Percentiles rank a stretch among this genome's conserved stretches.
Evolutionary conservation across 306 rosid species (phyloP).

Genomic region (Abrus pulchellus): DNA sequence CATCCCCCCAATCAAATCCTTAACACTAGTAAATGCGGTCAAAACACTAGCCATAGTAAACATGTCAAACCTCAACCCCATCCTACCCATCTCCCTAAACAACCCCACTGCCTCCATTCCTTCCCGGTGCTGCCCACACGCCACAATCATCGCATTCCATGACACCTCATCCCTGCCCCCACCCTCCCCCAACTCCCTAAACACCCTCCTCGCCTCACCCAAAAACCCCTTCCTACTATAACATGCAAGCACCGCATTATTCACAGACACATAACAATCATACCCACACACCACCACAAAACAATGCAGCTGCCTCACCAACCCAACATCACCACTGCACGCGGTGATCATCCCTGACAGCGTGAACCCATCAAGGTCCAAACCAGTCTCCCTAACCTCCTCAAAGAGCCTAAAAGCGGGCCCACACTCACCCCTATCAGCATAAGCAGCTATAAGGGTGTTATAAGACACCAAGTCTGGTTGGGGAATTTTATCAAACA

Average conservation of each 20-base stretch:
- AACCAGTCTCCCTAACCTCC: conserved; percentile 55
- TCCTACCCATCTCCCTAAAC: conserved; percentile 72
- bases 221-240: conserved; percentile 66
- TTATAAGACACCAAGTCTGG: conserved; percentile 59
- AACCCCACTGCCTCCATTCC: conserved; percentile 66
- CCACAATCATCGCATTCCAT: conserved; percentile 84
- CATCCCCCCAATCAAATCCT: conserved; percentile 76
- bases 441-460: conserved; percentile 68
- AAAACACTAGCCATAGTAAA: conserved; percentile 88
- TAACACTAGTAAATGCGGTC: conserved; percentile 72
- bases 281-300: conserved; percentile 59
- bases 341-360: conserved; percentile 59
- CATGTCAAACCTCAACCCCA: conserved; percentile 70
- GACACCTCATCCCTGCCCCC: conserved; percentile 75
- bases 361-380: conserved; percentile 75
- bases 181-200: conserved; percentile 61
- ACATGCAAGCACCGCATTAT: conserved; percentile 62
- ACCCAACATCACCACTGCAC: conserved; percentile 49
- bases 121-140: conserved; percentile 72
- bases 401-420: conserved; percentile 58
- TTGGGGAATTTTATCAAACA: conserved; percentile 58
- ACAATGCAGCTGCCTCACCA: conserved; percentile 64
- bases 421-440: conserved; percentile 58
- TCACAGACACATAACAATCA: conserved; percentile 70
- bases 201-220: conserved; percentile 51